Conservation (phyloP, 2,329 filamentous ascomycete genomes). For the Cladophialophora yegresii region DNA sequence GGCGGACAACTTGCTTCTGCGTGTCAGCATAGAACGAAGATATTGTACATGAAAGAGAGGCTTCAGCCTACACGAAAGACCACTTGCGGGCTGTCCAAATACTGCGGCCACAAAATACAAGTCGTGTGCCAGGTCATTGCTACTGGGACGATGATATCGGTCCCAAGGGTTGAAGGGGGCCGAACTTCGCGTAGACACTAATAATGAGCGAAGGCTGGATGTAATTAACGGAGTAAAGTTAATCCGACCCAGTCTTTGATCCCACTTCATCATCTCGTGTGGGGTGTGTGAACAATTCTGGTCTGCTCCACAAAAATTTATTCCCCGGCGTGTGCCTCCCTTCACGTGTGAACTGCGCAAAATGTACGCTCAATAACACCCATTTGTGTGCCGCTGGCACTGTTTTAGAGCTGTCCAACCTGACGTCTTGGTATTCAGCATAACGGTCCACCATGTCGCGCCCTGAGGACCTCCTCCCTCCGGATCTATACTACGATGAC, state of each 20-base stretch:
- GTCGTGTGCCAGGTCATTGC: neutral
- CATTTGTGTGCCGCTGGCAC: constrained; percentile 7
- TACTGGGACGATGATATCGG: neutral
- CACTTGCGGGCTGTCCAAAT: too few relatives aligned
- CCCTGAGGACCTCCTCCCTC: constrained; percentile 93
- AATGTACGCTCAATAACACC: neutral
- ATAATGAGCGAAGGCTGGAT: neutral
- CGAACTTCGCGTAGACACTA: neutral
- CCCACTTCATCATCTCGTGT: neutral
- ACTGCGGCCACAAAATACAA: neutral
- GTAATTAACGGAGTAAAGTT: neutral
- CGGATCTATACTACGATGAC: constrained; percentile 97
- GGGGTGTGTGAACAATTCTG: neutral
- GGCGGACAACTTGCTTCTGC: constrained; percentile 1
- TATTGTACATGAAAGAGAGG: neutral
- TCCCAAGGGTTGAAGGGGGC: neutral
- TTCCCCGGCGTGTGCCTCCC: neutral
- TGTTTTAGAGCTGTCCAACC: neutral
- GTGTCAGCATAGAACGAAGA: neutral
- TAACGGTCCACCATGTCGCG: constrained; percentile 71
- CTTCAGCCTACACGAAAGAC: neutral
- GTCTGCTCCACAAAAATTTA: neutral
- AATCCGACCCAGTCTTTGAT: neutral
- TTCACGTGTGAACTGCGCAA: neutral
- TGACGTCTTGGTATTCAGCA: neutral